Percentiles rank a stretch among this genome's conserved stretches.
Conservation (phyloP, 208 protist genomes). For the Trypanosoma scelopori region DNA sequence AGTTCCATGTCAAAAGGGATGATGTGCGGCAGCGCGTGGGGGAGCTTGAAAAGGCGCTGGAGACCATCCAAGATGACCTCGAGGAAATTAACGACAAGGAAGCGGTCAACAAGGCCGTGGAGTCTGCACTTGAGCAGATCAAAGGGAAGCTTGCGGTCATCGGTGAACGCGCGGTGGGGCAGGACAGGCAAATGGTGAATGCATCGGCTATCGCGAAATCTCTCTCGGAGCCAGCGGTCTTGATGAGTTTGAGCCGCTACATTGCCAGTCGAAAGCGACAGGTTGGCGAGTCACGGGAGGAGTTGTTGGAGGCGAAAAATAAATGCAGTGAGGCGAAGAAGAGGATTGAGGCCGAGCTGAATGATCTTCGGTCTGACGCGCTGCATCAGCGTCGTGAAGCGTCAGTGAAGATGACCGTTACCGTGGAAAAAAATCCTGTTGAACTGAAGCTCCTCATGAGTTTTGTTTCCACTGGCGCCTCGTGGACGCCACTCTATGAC, state of each 20-base stretch:
- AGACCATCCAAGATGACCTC: neutral
- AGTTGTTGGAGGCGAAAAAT: neutral
- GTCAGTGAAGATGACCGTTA: conserved; percentile 14
- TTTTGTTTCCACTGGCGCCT: conserved; percentile 39
- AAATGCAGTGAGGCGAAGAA: neutral
- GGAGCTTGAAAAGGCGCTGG: conserved; percentile 5
- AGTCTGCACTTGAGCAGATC: conserved; percentile 9
- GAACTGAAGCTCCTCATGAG: conserved; percentile 37
- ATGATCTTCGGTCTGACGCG: conserved; percentile 11
- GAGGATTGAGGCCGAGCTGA: conserved; percentile 21
- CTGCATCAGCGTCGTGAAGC: conserved; percentile 2
- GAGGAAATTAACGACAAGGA: conserved; percentile 8
- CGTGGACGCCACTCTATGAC: conserved; percentile 51
- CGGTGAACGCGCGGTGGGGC: neutral
- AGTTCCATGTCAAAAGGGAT: neutral
- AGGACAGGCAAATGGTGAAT: neutral
- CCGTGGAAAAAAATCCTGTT: conserved; percentile 5
- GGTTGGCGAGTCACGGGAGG: neutral
- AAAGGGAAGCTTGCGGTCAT: conserved; percentile 8
- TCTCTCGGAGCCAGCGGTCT: conserved; percentile 10
- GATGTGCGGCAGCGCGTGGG: conserved; percentile 24
- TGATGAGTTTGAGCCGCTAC: conserved; percentile 1
- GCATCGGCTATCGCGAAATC: conserved; percentile 1
- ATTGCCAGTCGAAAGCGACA: conserved; percentile 12
- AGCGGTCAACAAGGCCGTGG: conserved; percentile 8